These are phyloP conservation scores for Aspergillus sp. DNA, from an alignment of 2,329 filamentous ascomycete genomes.

Conservation along the genomic window DNA sequence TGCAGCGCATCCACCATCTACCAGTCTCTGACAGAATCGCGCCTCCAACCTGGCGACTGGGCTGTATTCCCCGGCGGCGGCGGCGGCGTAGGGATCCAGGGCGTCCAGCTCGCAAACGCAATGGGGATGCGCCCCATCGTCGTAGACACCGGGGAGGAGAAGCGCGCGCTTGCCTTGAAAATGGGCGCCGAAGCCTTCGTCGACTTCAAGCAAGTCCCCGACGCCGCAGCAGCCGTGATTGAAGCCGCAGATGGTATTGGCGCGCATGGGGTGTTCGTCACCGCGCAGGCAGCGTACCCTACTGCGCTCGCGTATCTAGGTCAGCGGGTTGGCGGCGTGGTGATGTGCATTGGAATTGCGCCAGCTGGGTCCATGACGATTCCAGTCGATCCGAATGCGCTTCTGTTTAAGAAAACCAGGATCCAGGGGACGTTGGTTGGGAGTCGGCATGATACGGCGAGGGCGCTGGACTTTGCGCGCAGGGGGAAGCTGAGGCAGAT, in stretches of 20 bases:
- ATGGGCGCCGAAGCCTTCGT: constrained; percentile 58
- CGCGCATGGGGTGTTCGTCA: constrained; percentile 47
- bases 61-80: constrained; percentile 45
- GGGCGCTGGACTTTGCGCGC: constrained; percentile 45
- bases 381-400: constrained; percentile 27
- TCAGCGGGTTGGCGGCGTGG: constrained; percentile 47
- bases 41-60: constrained; percentile 53
- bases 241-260: constrained; percentile 49
- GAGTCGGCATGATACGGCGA: constrained; percentile 35
- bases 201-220: constrained; percentile 50
- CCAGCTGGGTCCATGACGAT: constrained; percentile 20
- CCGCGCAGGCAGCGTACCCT: constrained; percentile 41
- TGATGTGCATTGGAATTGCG: constrained; percentile 53
- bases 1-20: constrained; percentile 61
- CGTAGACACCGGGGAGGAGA: constrained; percentile 52
- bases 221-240: constrained; percentile 42
- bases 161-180: constrained; percentile 46
- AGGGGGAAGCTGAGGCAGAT: constrained; percentile 53
- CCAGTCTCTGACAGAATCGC: constrained; percentile 54
- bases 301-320: constrained; percentile 42
- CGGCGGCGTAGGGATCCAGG: constrained; percentile 58
- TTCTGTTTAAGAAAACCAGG: constrained; percentile 25
- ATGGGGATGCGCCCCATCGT: constrained; percentile 60
- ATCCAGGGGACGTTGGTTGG: constrained; percentile 30
- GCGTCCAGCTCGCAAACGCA: constrained; percentile 54